Percentiles rank a stretch among this genome's conserved stretches.
These are phyloP conservation scores for Athelia sp. DNA, from an alignment of 1,284 basidiomycete species.

Conservation along the genomic window DNA sequence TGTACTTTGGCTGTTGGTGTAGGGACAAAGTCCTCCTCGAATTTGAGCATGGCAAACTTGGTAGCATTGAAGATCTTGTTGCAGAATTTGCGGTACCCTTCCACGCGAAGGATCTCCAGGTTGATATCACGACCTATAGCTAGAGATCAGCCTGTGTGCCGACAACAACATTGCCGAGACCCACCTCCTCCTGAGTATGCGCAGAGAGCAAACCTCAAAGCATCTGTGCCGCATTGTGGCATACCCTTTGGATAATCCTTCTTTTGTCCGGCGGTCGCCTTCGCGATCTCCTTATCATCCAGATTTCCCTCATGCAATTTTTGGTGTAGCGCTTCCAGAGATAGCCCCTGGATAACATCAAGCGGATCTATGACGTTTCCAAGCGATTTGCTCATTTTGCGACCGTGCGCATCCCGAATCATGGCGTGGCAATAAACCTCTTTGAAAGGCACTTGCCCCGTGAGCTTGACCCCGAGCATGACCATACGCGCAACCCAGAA, in stretches of 20 bases:
- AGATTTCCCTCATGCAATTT: conserved; percentile 92
- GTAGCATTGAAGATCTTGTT: conserved; percentile 99
- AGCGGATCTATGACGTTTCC: conserved; percentile 98
- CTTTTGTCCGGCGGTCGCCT: conserved; percentile 95
- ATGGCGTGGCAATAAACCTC: conserved; percentile 99
- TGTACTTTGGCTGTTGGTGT: conserved; percentile 62
- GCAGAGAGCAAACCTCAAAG: conserved; percentile 91
- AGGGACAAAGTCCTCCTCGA: conserved; percentile 81
- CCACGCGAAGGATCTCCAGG: conserved; percentile 94
- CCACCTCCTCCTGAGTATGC: conserved; percentile 88
- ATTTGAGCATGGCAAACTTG: conserved; percentile 95
- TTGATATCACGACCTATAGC: conserved; percentile 85
- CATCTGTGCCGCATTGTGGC: conserved; percentile 97
- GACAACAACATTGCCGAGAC: conserved; percentile 12
- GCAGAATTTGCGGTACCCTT: conserved; percentile 99
- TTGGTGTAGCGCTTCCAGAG: conserved; percentile 81
- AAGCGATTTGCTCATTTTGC: conserved; percentile 98
- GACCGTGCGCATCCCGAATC: conserved; percentile 97
- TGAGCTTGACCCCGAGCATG: conserved; percentile 88
- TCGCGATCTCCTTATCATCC: conserved; percentile 89
- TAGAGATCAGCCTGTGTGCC: neutral
- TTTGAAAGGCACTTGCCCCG: conserved; percentile 89
- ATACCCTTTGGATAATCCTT: conserved; percentile 99
- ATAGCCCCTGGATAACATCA: conserved; percentile 89
- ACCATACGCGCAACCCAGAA: conserved; percentile 99